Percentiles rank a stretch among this genome's conserved stretches.
These are phyloP conservation scores for Jasminum sambac DNA, from an alignment of 257 asterid species.

Conservation along the genomic window DNA sequence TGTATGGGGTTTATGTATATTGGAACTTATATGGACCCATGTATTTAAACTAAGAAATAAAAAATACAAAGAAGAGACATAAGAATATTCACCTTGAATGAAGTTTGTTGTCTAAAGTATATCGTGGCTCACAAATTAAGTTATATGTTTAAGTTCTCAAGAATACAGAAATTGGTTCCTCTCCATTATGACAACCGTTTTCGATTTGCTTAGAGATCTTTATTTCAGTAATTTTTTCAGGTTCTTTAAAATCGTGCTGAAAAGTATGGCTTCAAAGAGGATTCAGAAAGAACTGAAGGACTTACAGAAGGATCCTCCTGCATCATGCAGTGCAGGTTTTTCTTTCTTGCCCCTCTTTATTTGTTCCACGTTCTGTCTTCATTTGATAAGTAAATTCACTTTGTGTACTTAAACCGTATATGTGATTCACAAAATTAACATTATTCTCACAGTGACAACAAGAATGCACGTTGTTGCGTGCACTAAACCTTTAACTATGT, in stretches of 20 bases:
- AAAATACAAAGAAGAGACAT: background rate
- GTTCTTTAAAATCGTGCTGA: background rate
- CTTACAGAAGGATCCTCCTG: conserved; percentile 65
- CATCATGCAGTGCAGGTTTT: conserved; percentile 65
- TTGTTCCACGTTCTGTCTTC: background rate
- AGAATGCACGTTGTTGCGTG: background rate
- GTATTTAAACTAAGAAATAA: background rate
- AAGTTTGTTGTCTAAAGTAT: background rate
- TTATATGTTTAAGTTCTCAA: background rate
- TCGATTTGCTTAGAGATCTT: background rate
- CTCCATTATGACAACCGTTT: background rate
- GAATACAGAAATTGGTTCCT: background rate
- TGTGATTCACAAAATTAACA: background rate
- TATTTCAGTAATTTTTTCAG: background rate
- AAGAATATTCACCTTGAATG: background rate
- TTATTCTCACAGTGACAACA: background rate
- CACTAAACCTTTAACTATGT: background rate
- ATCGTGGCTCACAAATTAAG: background rate
- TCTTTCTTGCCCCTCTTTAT: background rate
- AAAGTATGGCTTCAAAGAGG: conserved; percentile 61
- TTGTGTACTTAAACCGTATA: background rate
- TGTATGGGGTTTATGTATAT: background rate
- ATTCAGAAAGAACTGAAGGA: conserved; percentile 63
- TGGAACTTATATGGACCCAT: background rate
- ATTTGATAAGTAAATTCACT: background rate